Conservation (phyloP, 192 early-diverging fungal species). For the Coemansia interrupta region DNA sequence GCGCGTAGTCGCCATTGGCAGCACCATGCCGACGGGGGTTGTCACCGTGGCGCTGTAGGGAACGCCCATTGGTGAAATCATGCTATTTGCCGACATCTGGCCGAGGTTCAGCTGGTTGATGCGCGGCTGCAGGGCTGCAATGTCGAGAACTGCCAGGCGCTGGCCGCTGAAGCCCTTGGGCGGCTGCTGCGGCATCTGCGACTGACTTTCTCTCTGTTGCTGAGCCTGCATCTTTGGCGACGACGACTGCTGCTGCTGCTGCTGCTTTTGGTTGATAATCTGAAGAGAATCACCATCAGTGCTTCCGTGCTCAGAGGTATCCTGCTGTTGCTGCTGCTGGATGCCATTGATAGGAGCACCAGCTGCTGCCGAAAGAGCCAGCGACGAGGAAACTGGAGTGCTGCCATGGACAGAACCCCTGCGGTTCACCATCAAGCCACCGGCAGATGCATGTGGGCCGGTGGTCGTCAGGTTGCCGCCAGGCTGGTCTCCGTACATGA, state of each 20-base stretch:
- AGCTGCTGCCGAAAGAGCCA: constrained; percentile 16
- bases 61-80: constrained; percentile 42
- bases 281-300: constrained; percentile 33
- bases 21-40: constrained; percentile 39
- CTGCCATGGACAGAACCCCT: constrained; percentile 48
- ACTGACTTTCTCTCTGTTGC: not conserved
- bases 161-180: constrained; percentile 35
- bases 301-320: constrained; percentile 46
- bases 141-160: constrained; percentile 45
- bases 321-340: constrained; percentile 21
- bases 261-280: constrained; percentile 50
- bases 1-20: constrained; percentile 53
- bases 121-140: constrained; percentile 45
- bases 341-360: constrained; percentile 4
- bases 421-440: constrained; percentile 29
- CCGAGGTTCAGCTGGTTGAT: constrained; percentile 39
- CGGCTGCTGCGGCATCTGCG: constrained; percentile 18
- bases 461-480: constrained; percentile 4
- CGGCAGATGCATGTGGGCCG: constrained; percentile 8
- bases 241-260: constrained; percentile 16
- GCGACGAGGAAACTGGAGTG: constrained; percentile 32
- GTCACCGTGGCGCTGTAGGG: constrained; percentile 35
- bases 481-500: constrained; percentile 27
- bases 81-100: constrained; percentile 33
- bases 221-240: constrained; percentile 14